These are phyloP conservation scores for Mucor velutinosus DNA, from an alignment of 371 early-diverging fungal species.

Conservation along the genomic window DNA sequence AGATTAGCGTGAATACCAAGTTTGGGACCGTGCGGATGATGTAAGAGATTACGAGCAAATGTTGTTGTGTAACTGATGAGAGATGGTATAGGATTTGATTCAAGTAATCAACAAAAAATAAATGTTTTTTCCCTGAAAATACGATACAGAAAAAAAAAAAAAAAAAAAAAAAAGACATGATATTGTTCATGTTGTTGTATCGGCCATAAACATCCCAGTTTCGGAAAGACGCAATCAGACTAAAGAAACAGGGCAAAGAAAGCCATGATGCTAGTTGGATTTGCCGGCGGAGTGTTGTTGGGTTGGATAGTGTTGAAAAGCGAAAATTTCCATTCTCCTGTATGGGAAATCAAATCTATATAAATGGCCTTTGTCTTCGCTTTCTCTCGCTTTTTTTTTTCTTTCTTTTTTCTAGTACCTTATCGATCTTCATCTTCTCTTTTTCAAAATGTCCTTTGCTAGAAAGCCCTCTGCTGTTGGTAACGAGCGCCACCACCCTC, in stretches of 20 bases:
- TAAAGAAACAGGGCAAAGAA: not conserved
- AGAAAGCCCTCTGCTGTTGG: slow-evolving; percentile 40
- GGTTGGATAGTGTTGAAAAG: not conserved
- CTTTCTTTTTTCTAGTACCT: not conserved
- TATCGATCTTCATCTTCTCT: not conserved
- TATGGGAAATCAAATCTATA: not conserved
- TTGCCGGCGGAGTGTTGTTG: not conserved
- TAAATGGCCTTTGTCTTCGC: slow-evolving; percentile 1
- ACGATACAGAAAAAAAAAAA: not conserved
- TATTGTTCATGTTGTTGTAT: not conserved
- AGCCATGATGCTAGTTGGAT: not conserved
- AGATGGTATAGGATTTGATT: not conserved
- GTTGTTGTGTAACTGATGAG: slow-evolving; percentile 1
- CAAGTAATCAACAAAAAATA: not conserved
- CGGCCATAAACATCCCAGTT: not conserved
- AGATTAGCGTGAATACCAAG: not conserved
- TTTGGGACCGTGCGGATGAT: slow-evolving; percentile 19
- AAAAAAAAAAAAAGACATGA: not conserved
- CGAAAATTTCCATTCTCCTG: not conserved
- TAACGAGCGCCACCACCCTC: slow-evolving; percentile 57
- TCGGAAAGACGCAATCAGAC: not conserved
- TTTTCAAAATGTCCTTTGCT: slow-evolving; percentile 28
- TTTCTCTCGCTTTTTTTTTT: not conserved
- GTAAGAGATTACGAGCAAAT: slow-evolving; percentile 6
- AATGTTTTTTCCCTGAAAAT: not conserved